A percentile compares a stretch with the other conserved stretches of the same genome.
Evolutionary conservation across 1,139 yeast species (phyloP).

Genomic region (Lizanozyma gosingica): DNA sequence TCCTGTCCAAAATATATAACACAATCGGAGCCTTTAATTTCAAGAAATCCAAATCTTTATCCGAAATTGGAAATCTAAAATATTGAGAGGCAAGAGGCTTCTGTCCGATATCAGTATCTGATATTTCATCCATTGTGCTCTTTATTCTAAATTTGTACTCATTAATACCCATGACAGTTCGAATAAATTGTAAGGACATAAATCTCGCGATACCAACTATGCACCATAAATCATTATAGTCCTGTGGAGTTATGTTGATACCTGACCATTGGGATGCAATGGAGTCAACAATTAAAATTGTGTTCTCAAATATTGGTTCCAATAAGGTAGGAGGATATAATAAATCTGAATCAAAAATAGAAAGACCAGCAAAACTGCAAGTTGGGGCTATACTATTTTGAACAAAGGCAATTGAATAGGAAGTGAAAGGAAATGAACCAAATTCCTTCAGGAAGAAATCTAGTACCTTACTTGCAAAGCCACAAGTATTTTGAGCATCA

Average conservation of each 20-base stretch:
- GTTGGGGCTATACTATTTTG: constrained; percentile 43
- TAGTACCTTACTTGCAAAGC: constrained; percentile 67
- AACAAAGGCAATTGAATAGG: constrained; percentile 71
- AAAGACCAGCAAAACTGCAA: constrained; percentile 69
- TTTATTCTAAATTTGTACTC: constrained; percentile 70
- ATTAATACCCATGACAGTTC: constrained; percentile 71
- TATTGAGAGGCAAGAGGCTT: constrained; percentile 71
- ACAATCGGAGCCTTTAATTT: constrained; percentile 81
- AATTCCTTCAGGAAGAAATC: constrained; percentile 81
- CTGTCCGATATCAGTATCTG: constrained; percentile 69
- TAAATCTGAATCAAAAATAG: constrained; percentile 54
- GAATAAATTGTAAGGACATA: constrained; percentile 70
- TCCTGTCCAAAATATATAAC: constrained; percentile 69
- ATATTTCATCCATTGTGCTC: constrained; percentile 53
- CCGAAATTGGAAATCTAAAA: constrained; percentile 61
- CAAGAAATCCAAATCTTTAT: constrained; percentile 53
- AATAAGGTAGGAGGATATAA: constrained; percentile 71
- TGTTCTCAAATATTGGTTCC: constrained; percentile 69
- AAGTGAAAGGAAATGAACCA: constrained; percentile 88
- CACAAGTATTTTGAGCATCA: constrained; percentile 65
- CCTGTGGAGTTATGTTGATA: constrained; percentile 76
- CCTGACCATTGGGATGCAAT: constrained; percentile 93
- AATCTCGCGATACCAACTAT: constrained; percentile 77
- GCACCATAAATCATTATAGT: constrained; percentile 85
- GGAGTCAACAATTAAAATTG: constrained; percentile 60